Percentiles rank a stretch among this genome's conserved stretches.
Conservation (phyloP, 805 yeast species). For the Debaryomyces prosopidis region DNA sequence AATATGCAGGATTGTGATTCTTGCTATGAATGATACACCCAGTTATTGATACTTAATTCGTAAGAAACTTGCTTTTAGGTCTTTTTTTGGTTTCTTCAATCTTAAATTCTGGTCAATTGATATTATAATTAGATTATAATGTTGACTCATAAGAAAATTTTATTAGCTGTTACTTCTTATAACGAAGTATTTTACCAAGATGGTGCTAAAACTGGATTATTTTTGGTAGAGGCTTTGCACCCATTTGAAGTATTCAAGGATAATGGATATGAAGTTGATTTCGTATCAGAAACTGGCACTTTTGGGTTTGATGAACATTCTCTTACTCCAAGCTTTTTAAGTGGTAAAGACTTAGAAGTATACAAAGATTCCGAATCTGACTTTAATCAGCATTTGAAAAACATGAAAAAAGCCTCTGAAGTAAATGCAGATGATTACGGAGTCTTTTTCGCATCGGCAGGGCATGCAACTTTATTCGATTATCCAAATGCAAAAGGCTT, state of each 20-base stretch:
- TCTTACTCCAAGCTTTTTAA: conserved; percentile 27
- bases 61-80: too few relatives aligned
- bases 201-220: conserved; percentile 56
- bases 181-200: conserved; percentile 49
- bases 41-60: too few relatives aligned
- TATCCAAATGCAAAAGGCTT: conserved; percentile 48
- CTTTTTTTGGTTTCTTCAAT: too few relatives aligned
- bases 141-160: conserved; percentile 24
- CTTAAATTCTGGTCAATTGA: too few relatives aligned
- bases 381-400: conserved; percentile 34
- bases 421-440: conserved; percentile 46
- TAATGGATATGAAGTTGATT: conserved; percentile 37
- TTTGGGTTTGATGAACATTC: conserved; percentile 57
- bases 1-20: too few relatives aligned
- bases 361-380: conserved; percentile 35
- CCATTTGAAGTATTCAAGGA: conserved; percentile 49
- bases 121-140: neutral
- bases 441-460: conserved; percentile 58
- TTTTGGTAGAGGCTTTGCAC: conserved; percentile 53
- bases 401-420: conserved; percentile 46
- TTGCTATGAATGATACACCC: too few relatives aligned
- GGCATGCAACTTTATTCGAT: conserved; percentile 59
- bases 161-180: conserved; percentile 40
- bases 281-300: conserved; percentile 55
- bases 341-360: conserved; percentile 39